A percentile compares a stretch with the other conserved stretches of the same genome.
Evolutionary conservation across 1,139 yeast species (phyloP).

Genomic region (Hanseniaspora sp.): DNA sequence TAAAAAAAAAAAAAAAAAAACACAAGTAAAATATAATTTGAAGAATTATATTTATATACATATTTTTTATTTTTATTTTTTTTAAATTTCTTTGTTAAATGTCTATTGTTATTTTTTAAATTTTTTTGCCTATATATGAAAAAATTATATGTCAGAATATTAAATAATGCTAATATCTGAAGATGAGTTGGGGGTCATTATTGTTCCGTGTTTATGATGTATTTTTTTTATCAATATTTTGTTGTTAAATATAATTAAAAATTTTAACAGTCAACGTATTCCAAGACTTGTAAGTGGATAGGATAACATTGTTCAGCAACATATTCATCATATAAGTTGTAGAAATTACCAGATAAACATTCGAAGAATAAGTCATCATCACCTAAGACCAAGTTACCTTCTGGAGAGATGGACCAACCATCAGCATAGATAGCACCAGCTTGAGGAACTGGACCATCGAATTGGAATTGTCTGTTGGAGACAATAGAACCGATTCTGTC

Average conservation of each 20-base stretch:
- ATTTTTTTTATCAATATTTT: no score
- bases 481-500: constrained; percentile 68
- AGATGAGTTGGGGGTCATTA: no score
- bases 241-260: no score
- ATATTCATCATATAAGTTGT: constrained; percentile 66
- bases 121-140: neutral
- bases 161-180: neutral
- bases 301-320: constrained; percentile 56
- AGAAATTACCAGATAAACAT: constrained; percentile 69
- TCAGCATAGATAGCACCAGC: constrained; percentile 73
- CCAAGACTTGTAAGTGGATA: constrained; percentile 53
- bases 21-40: neutral
- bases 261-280: constrained; percentile 48
- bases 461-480: constrained; percentile 70
- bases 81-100: neutral
- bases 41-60: neutral
- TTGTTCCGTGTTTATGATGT: no score
- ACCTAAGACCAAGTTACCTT: constrained; percentile 63
- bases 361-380: constrained; percentile 56
- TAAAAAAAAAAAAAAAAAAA: neutral
- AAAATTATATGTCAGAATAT: neutral
- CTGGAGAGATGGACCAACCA: constrained; percentile 59
- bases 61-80: neutral
- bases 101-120: neutral
- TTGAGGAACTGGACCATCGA: constrained; percentile 74